A percentile compares a stretch with the other conserved stretches of the same genome.
These are phyloP conservation scores for Talaromyces sp. DNA, from an alignment of 2,329 filamentous ascomycete genomes.

Conservation along the genomic window DNA sequence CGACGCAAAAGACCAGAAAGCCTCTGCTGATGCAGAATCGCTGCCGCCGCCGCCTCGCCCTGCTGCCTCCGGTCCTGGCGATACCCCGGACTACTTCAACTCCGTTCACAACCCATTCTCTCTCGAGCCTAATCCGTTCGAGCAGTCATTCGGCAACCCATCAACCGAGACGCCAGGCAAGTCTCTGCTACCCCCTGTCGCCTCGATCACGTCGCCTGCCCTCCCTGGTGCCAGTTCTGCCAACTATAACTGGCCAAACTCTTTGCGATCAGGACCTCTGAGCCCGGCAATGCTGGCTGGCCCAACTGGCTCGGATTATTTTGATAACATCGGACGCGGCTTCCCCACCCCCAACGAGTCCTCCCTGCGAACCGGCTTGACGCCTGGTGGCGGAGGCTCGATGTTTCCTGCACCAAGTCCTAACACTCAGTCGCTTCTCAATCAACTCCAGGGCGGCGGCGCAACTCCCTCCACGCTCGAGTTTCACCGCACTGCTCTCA, in stretches of 20 bases:
- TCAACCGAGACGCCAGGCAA: constrained; percentile 71
- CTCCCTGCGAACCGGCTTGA: constrained; percentile 81
- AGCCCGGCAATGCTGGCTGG: constrained; percentile 97
- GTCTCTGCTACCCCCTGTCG: constrained; percentile 78
- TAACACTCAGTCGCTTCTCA: constrained; percentile 76
- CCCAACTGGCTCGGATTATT: constrained; percentile 71
- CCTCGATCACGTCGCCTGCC: constrained; percentile 83
- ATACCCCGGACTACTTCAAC: constrained; percentile 66
- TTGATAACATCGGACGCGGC: constrained; percentile 75
- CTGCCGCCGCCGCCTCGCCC: constrained; percentile 65
- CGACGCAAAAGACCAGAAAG: constrained; percentile 29
- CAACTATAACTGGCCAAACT: constrained; percentile 73
- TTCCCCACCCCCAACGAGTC: constrained; percentile 97
- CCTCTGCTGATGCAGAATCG: constrained; percentile 35
- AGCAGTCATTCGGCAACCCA: constrained; percentile 75
- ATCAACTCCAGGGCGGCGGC: constrained; percentile 69
- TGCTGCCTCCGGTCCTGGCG: constrained; percentile 44
- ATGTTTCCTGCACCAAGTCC: constrained; percentile 95
- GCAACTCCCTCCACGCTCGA: constrained; percentile 87
- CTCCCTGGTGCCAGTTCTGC: constrained; percentile 69
- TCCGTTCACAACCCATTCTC: constrained; percentile 49
- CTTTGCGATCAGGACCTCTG: constrained; percentile 81
- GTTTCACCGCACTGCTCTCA: constrained; percentile 89
- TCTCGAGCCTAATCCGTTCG: constrained; percentile 89
- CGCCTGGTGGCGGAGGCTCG: constrained; percentile 88